Percentiles rank a stretch among this genome's conserved stretches.
Conservation (phyloP, 2,329 filamentous ascomycete species). For the Ophiostoma novo-ulmi region DNA sequence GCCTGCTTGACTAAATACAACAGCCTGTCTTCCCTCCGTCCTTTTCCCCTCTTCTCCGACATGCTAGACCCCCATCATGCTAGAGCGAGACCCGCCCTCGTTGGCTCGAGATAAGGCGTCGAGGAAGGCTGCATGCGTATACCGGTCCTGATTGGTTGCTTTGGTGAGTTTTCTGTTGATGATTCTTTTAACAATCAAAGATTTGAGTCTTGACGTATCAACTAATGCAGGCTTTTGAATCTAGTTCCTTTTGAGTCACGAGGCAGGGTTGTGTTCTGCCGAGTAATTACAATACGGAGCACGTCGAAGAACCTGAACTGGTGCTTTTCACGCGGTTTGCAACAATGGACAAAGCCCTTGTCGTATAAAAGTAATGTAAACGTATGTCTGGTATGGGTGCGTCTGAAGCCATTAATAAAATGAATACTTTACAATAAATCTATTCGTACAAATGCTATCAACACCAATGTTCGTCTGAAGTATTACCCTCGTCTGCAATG, state of each 20-base stretch:
- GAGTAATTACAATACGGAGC: neutral
- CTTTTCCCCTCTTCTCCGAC: neutral
- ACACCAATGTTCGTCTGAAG: neutral
- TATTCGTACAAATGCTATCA: neutral
- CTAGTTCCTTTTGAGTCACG: constrained; percentile 1
- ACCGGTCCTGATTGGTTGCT: constrained; percentile 37
- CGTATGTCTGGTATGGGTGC: neutral
- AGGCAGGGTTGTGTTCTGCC: constrained; percentile 2
- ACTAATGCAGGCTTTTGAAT: neutral
- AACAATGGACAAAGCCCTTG: neutral
- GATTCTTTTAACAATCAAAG: constrained; percentile 32
- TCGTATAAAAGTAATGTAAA: neutral
- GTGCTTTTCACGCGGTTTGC: neutral
- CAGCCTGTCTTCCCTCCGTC: neutral
- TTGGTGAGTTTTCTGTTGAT: constrained; percentile 39
- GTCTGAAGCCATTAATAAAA: too few species aligned
- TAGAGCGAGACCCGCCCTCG: constrained; percentile 3
- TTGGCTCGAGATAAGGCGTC: constrained; percentile 40
- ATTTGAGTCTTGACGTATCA: constrained; percentile 20
- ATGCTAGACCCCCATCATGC: neutral
- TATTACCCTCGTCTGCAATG: neutral
- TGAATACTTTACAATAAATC: too few species aligned
- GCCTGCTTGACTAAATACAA: neutral
- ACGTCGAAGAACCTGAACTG: neutral
- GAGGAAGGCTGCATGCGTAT: constrained; percentile 27